Percentiles rank a stretch among this genome's conserved stretches.
Evolutionary conservation across 1,284 basidiomycete genomes (phyloP).

Genomic region (Cryptococcus sp.): DNA sequence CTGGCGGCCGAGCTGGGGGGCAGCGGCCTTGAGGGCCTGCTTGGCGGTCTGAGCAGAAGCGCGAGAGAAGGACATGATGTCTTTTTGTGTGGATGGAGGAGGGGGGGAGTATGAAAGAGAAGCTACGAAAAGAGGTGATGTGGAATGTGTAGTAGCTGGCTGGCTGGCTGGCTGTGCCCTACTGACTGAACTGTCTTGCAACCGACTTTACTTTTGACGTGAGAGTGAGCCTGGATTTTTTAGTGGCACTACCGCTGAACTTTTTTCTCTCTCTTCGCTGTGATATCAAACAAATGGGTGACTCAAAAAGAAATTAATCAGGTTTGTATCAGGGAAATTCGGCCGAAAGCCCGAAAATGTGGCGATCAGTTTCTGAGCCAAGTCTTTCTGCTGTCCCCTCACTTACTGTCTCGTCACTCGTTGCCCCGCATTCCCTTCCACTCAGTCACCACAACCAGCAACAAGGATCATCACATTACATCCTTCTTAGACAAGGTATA

Average conservation of each 20-base stretch:
- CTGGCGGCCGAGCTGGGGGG: slow-evolving; percentile 39
- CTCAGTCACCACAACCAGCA: no score
- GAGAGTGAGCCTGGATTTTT: neutral
- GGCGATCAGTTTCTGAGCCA: neutral
- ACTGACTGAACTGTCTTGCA: neutral
- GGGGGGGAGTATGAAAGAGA: neutral
- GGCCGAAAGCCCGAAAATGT: neutral
- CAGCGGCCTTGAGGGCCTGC: slow-evolving; percentile 55
- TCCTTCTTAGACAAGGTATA: no score
- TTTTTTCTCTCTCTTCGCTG: no score
- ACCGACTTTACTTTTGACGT: neutral
- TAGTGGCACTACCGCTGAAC: neutral
- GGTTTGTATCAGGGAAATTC: neutral
- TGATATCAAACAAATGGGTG: neutral
- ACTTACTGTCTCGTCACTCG: neutral
- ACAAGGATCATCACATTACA: no score
- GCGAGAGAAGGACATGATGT: slow-evolving; percentile 48
- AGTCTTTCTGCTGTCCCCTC: neutral
- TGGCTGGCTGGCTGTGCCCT: neutral
- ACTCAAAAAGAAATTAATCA: neutral
- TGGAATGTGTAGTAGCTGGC: neutral
- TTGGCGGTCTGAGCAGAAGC: slow-evolving; percentile 58
- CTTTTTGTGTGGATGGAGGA: slow-evolving; percentile 5
- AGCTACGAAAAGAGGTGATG: neutral
- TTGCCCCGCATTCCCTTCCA: neutral